phyloP scores from a whole-genome alignment of 306 rosid species.

The Ochetophila trinervis region DNA sequence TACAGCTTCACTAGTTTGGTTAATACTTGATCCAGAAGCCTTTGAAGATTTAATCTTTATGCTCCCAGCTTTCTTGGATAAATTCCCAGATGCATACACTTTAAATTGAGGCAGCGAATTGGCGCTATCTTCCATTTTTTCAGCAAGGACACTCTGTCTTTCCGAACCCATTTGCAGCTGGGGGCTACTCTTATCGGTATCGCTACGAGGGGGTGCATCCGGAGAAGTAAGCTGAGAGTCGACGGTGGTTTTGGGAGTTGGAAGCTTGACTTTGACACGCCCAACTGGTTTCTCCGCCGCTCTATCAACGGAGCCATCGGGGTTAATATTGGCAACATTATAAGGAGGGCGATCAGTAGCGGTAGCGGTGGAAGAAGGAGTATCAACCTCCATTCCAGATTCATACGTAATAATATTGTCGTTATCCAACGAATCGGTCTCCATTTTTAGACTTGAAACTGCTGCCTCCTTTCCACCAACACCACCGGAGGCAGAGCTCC shows the following conservation, averaged over 20 bases:
- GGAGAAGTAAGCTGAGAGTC: conserved; percentile 70
- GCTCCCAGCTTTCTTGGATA: conserved; percentile 60
- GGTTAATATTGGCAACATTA: conserved; percentile 60
- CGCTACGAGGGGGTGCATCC: conserved; percentile 74
- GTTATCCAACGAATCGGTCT: conserved; percentile 52
- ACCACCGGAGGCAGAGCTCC: conserved; percentile 22
- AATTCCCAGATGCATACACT: conserved; percentile 22
- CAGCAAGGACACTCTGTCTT: conserved; percentile 40
- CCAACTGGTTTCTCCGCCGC: conserved; percentile 55
- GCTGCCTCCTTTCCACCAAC: conserved; percentile 30
- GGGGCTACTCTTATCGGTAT: conserved; percentile 80
- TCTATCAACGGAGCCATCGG: conserved; percentile 56
- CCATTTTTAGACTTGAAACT: conserved; percentile 26
- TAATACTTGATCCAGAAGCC: conserved; percentile 50
- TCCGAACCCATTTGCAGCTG: conserved; percentile 61
- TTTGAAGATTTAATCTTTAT: conserved; percentile 78
- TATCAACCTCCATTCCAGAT: conserved; percentile 71
- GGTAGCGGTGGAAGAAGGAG: conserved; percentile 78
- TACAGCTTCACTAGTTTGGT: conserved; percentile 29
- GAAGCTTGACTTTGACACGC: conserved; percentile 86
- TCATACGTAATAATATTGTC: conserved; percentile 35
- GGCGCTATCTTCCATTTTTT: conserved; percentile 74
- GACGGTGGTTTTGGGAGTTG: conserved; percentile 45
- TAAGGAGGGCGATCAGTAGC: conserved; percentile 65
- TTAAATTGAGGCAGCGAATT: conserved; percentile 52